A percentile compares a stretch with the other conserved stretches of the same genome.
Conservation (phyloP, 163 green algal species). For the Scenedesmus sp. region DNA sequence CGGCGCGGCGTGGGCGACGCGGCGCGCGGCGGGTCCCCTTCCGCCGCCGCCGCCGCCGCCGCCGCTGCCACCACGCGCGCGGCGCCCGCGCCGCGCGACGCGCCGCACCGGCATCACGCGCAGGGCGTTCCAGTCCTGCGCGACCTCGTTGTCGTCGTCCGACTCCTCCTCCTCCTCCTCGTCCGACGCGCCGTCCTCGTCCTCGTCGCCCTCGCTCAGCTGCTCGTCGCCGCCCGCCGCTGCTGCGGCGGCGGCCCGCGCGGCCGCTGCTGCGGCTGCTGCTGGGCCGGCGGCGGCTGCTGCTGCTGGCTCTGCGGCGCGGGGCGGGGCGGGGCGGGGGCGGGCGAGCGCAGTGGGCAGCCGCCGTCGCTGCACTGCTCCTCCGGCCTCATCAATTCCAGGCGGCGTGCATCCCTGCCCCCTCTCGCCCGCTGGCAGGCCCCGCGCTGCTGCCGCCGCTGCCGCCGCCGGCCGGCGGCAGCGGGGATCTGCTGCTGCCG, state of each 20-base stretch:
- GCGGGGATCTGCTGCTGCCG: too few species aligned
- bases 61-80: neutral
- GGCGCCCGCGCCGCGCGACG: neutral
- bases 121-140: slow-evolving; percentile 56
- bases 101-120: slow-evolving; percentile 47
- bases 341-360: neutral
- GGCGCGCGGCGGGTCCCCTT: too few species aligned
- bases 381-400: too few species aligned
- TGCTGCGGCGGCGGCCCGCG: too few species aligned
- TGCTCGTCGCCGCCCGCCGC: neutral
- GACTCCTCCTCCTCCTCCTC: slow-evolving; percentile 58
- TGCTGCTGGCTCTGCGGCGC: neutral
- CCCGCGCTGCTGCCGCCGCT: too few species aligned
- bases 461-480: too few species aligned
- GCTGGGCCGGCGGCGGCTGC: neutral
- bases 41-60: neutral
- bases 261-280: slow-evolving; percentile 14
- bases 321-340: too few species aligned
- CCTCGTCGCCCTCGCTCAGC: slow-evolving; percentile 24
- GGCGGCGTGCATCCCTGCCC: too few species aligned
- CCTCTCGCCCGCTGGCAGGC: too few species aligned
- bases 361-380: neutral
- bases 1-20: too few species aligned
- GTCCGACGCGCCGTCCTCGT: slow-evolving; percentile 33
- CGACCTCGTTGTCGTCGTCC: slow-evolving; percentile 48